A percentile compares a stretch with the other conserved stretches of the same genome.
Evolutionary conservation across 768 basidiomycete genomes (phyloP).

Genomic region (Tylopilus felleus): DNA sequence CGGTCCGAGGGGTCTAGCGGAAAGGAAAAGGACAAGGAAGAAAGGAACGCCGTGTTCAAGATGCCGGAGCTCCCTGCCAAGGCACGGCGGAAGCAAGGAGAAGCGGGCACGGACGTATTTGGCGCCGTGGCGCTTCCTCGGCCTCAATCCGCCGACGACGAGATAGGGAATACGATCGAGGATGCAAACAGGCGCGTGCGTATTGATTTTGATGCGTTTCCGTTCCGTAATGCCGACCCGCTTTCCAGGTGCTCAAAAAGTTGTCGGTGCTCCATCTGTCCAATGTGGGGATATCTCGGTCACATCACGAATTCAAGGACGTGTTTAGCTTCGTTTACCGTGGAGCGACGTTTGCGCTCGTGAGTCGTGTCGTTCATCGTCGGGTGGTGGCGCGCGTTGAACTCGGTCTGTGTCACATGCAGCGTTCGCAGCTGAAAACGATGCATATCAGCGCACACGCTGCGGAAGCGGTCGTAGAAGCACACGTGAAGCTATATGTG

Average conservation of each 20-base stretch:
- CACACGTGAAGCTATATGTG: constrained; percentile 38
- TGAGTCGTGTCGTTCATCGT: constrained; percentile 18
- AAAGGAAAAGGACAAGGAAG: constrained; percentile 1
- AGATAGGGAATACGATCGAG: constrained; percentile 39
- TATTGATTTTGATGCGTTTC: not conserved
- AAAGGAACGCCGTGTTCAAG: constrained; percentile 35
- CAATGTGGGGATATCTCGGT: constrained; percentile 32
- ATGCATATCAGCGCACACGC: constrained; percentile 20
- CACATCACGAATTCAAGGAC: constrained; percentile 40
- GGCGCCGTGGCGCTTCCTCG: constrained; percentile 22
- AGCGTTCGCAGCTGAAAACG: constrained; percentile 32
- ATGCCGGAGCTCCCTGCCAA: constrained; percentile 45
- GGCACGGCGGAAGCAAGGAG: constrained; percentile 16
- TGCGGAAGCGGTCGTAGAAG: constrained; percentile 34
- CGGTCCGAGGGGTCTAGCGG: constrained; percentile 16
- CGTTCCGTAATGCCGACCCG: not conserved
- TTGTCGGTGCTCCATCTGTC: constrained; percentile 33
- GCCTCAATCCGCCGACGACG: constrained; percentile 3
- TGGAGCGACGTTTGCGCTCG: constrained; percentile 40
- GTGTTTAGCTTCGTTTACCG: constrained; percentile 39
- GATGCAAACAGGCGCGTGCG: constrained; percentile 60
- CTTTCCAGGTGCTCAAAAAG: constrained; percentile 38
- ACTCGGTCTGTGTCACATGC: not conserved
- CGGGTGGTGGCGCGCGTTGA: not conserved
- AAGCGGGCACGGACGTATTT: constrained; percentile 30